Percentiles rank a stretch among this genome's conserved stretches.
These are phyloP conservation scores for Ottelia alismoides DNA, from an alignment of 106 monocot genomes.

Conservation along the genomic window DNA sequence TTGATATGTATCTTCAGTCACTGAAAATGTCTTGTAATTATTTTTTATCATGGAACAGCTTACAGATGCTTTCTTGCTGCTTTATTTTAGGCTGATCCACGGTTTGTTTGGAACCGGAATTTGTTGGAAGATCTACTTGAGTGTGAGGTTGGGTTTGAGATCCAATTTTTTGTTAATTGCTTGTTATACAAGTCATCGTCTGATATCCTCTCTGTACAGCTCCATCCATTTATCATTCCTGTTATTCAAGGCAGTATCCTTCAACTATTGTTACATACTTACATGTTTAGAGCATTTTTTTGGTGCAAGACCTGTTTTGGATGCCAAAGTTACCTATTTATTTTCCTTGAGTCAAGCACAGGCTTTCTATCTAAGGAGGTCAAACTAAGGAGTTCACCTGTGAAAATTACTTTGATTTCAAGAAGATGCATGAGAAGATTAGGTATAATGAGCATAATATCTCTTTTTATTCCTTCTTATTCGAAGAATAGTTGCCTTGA, in stretches of 20 bases:
- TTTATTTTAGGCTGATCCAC: constrained; percentile 68
- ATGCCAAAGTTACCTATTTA: too few relatives aligned
- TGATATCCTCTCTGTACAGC: constrained; percentile 33
- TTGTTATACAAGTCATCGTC: neutral
- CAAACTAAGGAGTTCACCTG: constrained; percentile 30
- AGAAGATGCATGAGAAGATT: constrained; percentile 80
- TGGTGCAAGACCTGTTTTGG: neutral
- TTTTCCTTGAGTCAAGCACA: constrained; percentile 49
- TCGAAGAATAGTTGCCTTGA: too few relatives aligned
- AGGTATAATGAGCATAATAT: constrained; percentile 25
- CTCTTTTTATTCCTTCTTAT: neutral
- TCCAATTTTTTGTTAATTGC: neutral
- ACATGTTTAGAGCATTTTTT: neutral
- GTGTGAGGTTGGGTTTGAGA: constrained; percentile 38
- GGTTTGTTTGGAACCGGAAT: constrained; percentile 77
- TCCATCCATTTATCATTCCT: constrained; percentile 72
- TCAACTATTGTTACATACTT: constrained; percentile 6
- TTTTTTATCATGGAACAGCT: too few relatives aligned
- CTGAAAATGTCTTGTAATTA: too few relatives aligned
- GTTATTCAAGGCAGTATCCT: constrained; percentile 97
- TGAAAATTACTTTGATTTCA: constrained; percentile 65
- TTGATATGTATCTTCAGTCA: too few relatives aligned
- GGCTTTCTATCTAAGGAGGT: constrained; percentile 49
- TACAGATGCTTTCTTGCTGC: constrained; percentile 8
- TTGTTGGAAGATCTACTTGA: constrained; percentile 90